Percentiles rank a stretch among this genome's conserved stretches.
Evolutionary conservation across 2,329 filamentous ascomycete species (phyloP).

Genomic region (Grosmannia clavigera): DNA sequence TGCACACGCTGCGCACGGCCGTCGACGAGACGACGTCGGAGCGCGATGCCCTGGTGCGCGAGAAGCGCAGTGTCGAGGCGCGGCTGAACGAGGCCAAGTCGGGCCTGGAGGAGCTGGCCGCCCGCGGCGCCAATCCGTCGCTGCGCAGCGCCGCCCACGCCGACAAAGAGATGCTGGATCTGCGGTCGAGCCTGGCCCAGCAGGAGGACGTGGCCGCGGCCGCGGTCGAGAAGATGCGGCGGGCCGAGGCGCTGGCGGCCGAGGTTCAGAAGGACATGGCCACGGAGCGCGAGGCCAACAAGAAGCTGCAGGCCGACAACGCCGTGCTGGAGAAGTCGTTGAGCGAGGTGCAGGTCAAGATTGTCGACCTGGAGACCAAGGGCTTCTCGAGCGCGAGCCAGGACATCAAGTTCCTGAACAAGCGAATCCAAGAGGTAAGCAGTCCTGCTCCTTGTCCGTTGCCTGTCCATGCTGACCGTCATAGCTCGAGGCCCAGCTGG

Average conservation of each 20-base stretch:
- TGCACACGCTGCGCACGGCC: slow-evolving; percentile 67
- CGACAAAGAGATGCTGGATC: slow-evolving; percentile 65
- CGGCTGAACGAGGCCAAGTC: slow-evolving; percentile 78
- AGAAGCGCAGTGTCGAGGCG: slow-evolving; percentile 81
- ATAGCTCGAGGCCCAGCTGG: slow-evolving; percentile 78
- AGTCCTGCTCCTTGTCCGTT: no score
- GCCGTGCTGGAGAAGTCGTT: slow-evolving; percentile 76
- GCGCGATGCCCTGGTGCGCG: slow-evolving; percentile 69
- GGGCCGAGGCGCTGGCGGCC: slow-evolving; percentile 72
- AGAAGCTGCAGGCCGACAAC: slow-evolving; percentile 80
- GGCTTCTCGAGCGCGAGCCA: slow-evolving; percentile 90
- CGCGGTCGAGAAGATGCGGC: slow-evolving; percentile 92
- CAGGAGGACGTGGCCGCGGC: slow-evolving; percentile 87
- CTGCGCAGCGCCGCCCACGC: slow-evolving; percentile 81
- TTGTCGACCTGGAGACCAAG: slow-evolving; percentile 93
- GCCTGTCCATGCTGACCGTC: slow-evolving; percentile 1
- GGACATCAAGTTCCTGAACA: slow-evolving; percentile 89
- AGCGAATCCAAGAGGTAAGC: slow-evolving; percentile 80
- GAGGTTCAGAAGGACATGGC: slow-evolving; percentile 92
- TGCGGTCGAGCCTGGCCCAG: slow-evolving; percentile 80
- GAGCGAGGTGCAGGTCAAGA: slow-evolving; percentile 78
- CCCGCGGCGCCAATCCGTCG: slow-evolving; percentile 72
- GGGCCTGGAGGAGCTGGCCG: slow-evolving; percentile 75
- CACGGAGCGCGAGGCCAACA: slow-evolving; percentile 69
- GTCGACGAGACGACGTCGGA: slow-evolving; percentile 80